Evolutionary conservation across 1,139 yeast genomes (phyloP), one percentile per base, ranked within the genome.

Genomic region (Arxiozyma heterogenica): DNA sequence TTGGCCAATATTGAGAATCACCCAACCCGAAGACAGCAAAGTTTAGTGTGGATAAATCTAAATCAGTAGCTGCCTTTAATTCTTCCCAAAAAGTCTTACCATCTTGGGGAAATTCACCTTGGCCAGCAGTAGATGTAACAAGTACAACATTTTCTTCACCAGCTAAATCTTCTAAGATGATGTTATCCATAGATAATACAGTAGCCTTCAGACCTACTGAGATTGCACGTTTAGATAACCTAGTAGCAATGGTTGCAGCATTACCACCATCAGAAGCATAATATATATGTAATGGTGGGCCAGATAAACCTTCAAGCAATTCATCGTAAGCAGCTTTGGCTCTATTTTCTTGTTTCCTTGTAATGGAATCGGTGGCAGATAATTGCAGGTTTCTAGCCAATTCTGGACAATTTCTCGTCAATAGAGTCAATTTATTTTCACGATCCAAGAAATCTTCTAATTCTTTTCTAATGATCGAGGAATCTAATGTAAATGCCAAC

Each of bases 201-300:
- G 81, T 75, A 3, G 95, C 79, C 71, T 89, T 90, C 62, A 91
- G 78, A 41, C 97, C 96, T 67, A 96, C 81, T 49, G 85, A 89
- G 61, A 84, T 73, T 20, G 96, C 96, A 67, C 95, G 88, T 65
- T 89, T 80, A 56, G 84, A 86, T 54, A 91, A 73, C 68, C 88
- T 83, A 70, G 85, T 87, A 44, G 96, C 95, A 30, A 90, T 75
- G 48, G 79, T 81, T 65, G 89, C 90, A 47, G 96, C 97, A 64
- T 83, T 86, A 55, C 98, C 97, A 70, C 96, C 97, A 70, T 91
- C 98, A 38, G 96, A 89, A 4, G 97, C 97, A 72, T 82, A 91
- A 46, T 93, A 86, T 58, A 91, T 79, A 8, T 95, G 86, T 59
- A 93, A 71, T 53, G 97, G 97, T 49, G 97, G 97, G 41, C 98